Conservation (phyloP, 768 basidiomycete genomes). For the Royoungia palumana region DNA sequence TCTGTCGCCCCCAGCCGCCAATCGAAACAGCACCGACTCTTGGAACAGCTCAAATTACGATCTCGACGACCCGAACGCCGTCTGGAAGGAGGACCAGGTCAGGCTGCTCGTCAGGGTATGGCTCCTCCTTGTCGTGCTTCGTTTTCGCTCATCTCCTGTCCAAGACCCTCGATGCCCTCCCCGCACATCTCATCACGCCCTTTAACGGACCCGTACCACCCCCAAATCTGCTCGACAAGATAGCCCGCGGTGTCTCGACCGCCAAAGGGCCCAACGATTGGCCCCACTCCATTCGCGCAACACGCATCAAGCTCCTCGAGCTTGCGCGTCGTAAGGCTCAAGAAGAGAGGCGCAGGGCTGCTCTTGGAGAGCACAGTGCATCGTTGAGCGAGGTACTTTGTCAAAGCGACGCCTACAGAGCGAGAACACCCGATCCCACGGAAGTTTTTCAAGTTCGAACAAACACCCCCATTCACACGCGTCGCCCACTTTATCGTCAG, state of each 20-base stretch:
- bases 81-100: slow-evolving; percentile 75
- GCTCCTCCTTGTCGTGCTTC: slow-evolving; percentile 4
- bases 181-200: slow-evolving; percentile 80
- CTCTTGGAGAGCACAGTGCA: slow-evolving; percentile 46
- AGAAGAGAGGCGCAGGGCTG: slow-evolving; percentile 42
- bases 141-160: slow-evolving; percentile 5
- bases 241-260: slow-evolving; percentile 71
- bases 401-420: slow-evolving; percentile 11
- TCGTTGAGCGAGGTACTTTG: slow-evolving; percentile 8
- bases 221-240: slow-evolving; percentile 82
- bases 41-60: slow-evolving; percentile 79
- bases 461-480: slow-evolving; percentile 44
- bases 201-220: slow-evolving; percentile 83
- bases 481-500: slow-evolving; percentile 67
- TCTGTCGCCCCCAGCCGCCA: slow-evolving; percentile 39
- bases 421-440: slow-evolving; percentile 25
- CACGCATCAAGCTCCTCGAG: slow-evolving; percentile 78
- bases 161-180: slow-evolving; percentile 77
- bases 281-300: slow-evolving; percentile 80
- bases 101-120: slow-evolving; percentile 64
- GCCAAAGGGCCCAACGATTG: slow-evolving; percentile 76
- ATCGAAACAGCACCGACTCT: slow-evolving; percentile 73
- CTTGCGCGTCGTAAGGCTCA: slow-evolving; percentile 65
- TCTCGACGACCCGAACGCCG: slow-evolving; percentile 57
- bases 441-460: slow-evolving; percentile 48